A percentile compares a stretch with the other conserved stretches of the same genome.
Evolutionary conservation across 176 grass and related monocot genomes (phyloP).

Genomic region (Oryza meyeriana): DNA sequence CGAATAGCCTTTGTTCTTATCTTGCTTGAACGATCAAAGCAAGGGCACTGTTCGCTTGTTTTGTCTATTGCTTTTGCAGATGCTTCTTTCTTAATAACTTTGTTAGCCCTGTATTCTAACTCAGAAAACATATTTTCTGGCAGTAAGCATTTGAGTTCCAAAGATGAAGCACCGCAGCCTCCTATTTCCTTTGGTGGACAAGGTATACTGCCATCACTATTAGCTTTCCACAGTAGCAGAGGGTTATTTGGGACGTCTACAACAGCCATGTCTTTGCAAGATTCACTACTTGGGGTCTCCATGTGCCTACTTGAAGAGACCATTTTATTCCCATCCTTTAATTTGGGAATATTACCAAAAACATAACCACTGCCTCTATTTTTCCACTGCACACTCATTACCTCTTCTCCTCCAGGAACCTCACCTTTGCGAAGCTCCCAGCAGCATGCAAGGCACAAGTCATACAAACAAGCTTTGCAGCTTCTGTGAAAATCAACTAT

Average conservation of each 20-base stretch:
- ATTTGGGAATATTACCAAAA: conserved; percentile 23
- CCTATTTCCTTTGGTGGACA: conserved; percentile 69
- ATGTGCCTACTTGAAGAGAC: conserved; percentile 13
- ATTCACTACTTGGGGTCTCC: neutral
- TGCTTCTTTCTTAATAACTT: conserved; percentile 28
- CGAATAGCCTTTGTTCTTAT: conserved; percentile 32
- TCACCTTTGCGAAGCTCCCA: conserved; percentile 61
- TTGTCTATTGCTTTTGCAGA: conserved; percentile 8
- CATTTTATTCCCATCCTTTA: neutral
- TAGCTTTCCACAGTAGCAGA: conserved; percentile 47
- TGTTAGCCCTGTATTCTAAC: conserved; percentile 54
- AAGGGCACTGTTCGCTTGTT: conserved; percentile 36
- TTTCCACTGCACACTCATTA: conserved; percentile 14
- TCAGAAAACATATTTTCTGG: conserved; percentile 41
- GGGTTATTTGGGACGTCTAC: neutral
- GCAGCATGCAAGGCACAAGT: conserved; percentile 73
- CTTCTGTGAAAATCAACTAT: conserved; percentile 85
- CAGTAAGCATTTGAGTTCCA: conserved; percentile 59
- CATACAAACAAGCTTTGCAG: conserved; percentile 61
- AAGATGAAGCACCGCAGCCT: conserved; percentile 47
- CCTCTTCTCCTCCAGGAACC: conserved; percentile 53
- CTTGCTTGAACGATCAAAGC: conserved; percentile 32
- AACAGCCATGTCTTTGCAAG: neutral
- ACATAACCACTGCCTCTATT: conserved; percentile 34
- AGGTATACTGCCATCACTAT: conserved; percentile 70